A percentile compares a stretch with the other conserved stretches of the same genome.
phyloP scores from a whole-genome alignment of 352 stramenopile species.

The Phytopythium aichiense region DNA sequence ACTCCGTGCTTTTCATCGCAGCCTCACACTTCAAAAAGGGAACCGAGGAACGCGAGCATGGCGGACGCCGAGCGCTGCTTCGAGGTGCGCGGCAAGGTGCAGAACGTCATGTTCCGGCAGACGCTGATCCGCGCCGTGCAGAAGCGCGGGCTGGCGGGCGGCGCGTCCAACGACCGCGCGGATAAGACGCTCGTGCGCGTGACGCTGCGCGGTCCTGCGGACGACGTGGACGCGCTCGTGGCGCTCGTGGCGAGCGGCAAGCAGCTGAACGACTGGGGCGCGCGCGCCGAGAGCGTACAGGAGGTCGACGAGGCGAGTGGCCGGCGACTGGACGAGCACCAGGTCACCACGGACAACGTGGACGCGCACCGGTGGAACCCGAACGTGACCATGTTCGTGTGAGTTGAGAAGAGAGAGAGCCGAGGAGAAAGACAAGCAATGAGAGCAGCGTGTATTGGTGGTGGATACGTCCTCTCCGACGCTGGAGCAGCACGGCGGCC shows the following conservation, averaged over 20 bases:
- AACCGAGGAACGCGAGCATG: not conserved
- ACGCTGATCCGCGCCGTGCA: conserved; percentile 76
- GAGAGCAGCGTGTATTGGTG: conserved; percentile 1
- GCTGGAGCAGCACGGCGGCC: not conserved
- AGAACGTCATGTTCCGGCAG: conserved; percentile 83
- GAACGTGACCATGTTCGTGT: conserved; percentile 76
- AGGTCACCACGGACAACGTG: conserved; percentile 72
- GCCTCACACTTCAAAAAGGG: not conserved
- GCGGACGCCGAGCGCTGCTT: conserved; percentile 32
- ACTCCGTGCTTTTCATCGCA: not conserved
- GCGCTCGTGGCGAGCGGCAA: conserved; percentile 35
- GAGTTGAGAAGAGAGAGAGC: conserved; percentile 5
- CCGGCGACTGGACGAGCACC: conserved; percentile 34
- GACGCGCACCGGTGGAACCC: conserved; percentile 66
- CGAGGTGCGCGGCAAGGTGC: conserved; percentile 64
- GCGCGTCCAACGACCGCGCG: conserved; percentile 60
- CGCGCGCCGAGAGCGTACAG: conserved; percentile 31
- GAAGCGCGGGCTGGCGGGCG: conserved; percentile 51
- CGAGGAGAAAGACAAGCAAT: not conserved
- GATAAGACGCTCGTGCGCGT: conserved; percentile 59
- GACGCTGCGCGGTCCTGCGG: conserved; percentile 41
- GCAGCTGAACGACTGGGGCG: conserved; percentile 69
- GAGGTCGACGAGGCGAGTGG: conserved; percentile 38
- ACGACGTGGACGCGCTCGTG: conserved; percentile 45
- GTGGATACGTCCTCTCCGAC: no score